These are phyloP conservation scores for Penicillium expansum DNA, from an alignment of 2,329 filamentous ascomycete species.

Conservation along the genomic window DNA sequence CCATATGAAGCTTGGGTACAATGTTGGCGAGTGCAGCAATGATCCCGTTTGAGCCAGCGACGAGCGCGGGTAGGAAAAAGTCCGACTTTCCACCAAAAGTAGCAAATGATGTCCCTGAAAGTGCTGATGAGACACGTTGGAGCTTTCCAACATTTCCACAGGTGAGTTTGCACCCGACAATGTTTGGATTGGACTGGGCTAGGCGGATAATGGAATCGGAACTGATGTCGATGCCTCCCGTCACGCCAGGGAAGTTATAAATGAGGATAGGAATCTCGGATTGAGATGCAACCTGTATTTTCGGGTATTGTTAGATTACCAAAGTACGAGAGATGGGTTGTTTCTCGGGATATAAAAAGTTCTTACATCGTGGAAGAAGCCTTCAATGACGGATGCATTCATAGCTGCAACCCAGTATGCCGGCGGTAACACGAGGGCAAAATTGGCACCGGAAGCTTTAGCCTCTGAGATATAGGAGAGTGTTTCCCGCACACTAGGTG, in stretches of 20 bases:
- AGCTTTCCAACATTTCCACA: conserved; percentile 66
- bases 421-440: conserved; percentile 68
- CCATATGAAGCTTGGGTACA: conserved; percentile 72
- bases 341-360: neutral
- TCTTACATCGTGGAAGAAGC: conserved; percentile 55
- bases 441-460: conserved; percentile 64
- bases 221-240: conserved; percentile 56
- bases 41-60: conserved; percentile 71
- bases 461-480: conserved; percentile 64
- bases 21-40: conserved; percentile 80
- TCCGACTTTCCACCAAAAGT: conserved; percentile 79
- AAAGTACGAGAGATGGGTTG: neutral
- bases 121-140: conserved; percentile 51
- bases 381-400: conserved; percentile 57
- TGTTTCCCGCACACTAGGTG: conserved; percentile 65
- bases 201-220: conserved; percentile 57
- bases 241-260: conserved; percentile 65
- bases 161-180: conserved; percentile 63
- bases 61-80: conserved; percentile 73
- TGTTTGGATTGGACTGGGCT: conserved; percentile 51
- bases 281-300: conserved; percentile 48
- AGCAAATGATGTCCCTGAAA: conserved; percentile 56
- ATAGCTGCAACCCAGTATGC: conserved; percentile 60
- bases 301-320: neutral
- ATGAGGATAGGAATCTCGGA: conserved; percentile 58